Conservation (phyloP, 179 eudicot species). For the Vitellaria paradoxa region DNA sequence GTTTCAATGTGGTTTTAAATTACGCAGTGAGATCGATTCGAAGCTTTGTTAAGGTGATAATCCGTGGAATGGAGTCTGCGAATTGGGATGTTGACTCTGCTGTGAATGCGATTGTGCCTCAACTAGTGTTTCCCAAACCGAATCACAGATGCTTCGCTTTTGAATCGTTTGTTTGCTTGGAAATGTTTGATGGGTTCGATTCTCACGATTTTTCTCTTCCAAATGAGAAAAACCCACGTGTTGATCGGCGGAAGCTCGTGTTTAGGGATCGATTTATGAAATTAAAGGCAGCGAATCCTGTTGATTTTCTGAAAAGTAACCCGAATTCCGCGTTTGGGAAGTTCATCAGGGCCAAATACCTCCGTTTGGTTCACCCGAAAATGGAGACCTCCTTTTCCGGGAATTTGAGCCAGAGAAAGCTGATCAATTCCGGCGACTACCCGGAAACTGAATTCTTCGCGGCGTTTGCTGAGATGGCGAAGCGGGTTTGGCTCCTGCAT, state of each 20-base stretch:
- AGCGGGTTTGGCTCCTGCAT: conserved; percentile 73
- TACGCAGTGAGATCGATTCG: conserved; percentile 50
- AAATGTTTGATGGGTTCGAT: conserved; percentile 70
- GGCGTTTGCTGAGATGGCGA: conserved; percentile 68
- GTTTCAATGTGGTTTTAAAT: conserved; percentile 54
- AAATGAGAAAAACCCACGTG: conserved; percentile 13
- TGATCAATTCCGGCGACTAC: conserved; percentile 54
- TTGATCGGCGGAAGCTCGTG: conserved; percentile 15
- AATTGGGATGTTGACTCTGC: conserved; percentile 78
- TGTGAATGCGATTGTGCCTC: conserved; percentile 47
- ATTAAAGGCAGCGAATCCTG: conserved; percentile 34
- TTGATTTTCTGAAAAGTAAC: conserved; percentile 31
- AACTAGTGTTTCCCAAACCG: conserved; percentile 29
- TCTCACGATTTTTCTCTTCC: conserved; percentile 34
- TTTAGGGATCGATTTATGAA: conserved; percentile 45
- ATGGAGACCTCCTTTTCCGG: conserved; percentile 91
- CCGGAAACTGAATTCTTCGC: conserved; percentile 67
- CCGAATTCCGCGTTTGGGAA: conserved; percentile 49
- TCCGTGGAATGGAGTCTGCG: conserved; percentile 61
- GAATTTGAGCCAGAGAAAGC: conserved; percentile 68
- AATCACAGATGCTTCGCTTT: conserved; percentile 56
- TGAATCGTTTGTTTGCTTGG: conserved; percentile 62
- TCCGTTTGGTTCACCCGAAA: conserved; percentile 67
- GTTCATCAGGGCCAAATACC: conserved; percentile 54
- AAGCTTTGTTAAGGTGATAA: conserved; percentile 63